These are phyloP conservation scores for Backusella sp. DNA, from an alignment of 192 early-diverging fungal species.

Conservation along the genomic window DNA sequence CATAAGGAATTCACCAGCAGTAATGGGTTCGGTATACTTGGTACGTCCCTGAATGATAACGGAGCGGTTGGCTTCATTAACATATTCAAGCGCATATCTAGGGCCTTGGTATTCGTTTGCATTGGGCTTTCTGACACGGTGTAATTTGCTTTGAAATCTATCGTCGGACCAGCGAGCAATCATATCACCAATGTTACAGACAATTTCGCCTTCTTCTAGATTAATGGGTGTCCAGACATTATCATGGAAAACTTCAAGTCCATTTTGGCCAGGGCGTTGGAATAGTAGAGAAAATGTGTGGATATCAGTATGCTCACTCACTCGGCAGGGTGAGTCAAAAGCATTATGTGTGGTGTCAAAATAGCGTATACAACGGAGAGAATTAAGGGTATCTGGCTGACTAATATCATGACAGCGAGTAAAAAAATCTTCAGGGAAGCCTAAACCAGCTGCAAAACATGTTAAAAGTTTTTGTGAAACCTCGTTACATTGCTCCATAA, in stretches of 20 bases:
- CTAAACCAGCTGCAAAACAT: conserved; percentile 27
- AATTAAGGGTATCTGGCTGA: conserved; percentile 27
- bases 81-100: conserved; percentile 24
- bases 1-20: conserved; percentile 25
- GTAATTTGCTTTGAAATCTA: conserved; percentile 26
- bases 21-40: conserved; percentile 28
- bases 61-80: conserved; percentile 30
- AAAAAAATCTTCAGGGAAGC: conserved; percentile 30
- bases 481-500: conserved; percentile 29
- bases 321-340: not conserved
- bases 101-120: conserved; percentile 20
- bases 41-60: conserved; percentile 31
- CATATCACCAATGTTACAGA: conserved; percentile 37
- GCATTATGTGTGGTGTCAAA: conserved; percentile 4
- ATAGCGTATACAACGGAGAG: conserved; percentile 25
- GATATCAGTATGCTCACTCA: conserved; percentile 12
- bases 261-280: conserved; percentile 15
- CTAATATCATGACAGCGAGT: conserved; percentile 25
- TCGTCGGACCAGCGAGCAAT: conserved; percentile 38
- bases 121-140: conserved; percentile 24
- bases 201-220: conserved; percentile 27
- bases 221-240: not conserved
- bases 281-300: conserved; percentile 29
- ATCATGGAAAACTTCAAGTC: conserved; percentile 17
- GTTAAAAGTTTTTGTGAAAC: conserved; percentile 23